Evolutionary conservation across 1,284 basidiomycete genomes (phyloP).

Genomic region (Microbotryum scabiosae): DNA sequence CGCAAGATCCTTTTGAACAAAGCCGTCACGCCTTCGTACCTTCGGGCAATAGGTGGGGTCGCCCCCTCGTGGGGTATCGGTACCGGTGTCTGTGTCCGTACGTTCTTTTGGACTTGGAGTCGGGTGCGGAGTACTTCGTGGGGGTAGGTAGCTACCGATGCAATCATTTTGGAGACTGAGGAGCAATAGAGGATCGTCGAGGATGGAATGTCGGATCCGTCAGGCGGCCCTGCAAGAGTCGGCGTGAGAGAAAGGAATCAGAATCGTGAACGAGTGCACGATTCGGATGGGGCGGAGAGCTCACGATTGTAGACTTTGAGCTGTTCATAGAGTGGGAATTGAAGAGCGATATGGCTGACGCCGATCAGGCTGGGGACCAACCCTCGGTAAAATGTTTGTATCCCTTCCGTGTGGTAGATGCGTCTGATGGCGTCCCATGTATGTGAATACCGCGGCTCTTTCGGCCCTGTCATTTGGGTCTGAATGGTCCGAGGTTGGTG

Average conservation of each 20-base stretch:
- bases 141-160: constrained; percentile 85
- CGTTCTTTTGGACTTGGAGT: constrained; percentile 65
- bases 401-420: constrained; percentile 78
- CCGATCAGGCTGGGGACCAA: constrained; percentile 79
- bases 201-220: constrained; percentile 52
- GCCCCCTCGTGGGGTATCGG: constrained; percentile 12
- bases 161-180: constrained; percentile 83
- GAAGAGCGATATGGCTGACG: constrained; percentile 84
- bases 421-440: constrained; percentile 76
- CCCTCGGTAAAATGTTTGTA: constrained; percentile 80
- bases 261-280: neutral
- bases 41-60: neutral
- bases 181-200: constrained; percentile 74
- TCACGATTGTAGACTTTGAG: constrained; percentile 73
- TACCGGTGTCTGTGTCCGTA: neutral
- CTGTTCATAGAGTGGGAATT: constrained; percentile 91
- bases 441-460: constrained; percentile 68
- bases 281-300: constrained; percentile 37
- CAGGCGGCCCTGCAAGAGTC: constrained; percentile 41
- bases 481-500: neutral
- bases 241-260: neutral
- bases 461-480: constrained; percentile 55
- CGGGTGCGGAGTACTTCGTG: constrained; percentile 91
- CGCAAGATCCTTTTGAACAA: constrained; percentile 62
- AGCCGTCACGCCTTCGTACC: constrained; percentile 52